These are phyloP conservation scores for Talaromyces atroroseus DNA, from an alignment of 2,329 filamentous ascomycete species.

Conservation along the genomic window DNA sequence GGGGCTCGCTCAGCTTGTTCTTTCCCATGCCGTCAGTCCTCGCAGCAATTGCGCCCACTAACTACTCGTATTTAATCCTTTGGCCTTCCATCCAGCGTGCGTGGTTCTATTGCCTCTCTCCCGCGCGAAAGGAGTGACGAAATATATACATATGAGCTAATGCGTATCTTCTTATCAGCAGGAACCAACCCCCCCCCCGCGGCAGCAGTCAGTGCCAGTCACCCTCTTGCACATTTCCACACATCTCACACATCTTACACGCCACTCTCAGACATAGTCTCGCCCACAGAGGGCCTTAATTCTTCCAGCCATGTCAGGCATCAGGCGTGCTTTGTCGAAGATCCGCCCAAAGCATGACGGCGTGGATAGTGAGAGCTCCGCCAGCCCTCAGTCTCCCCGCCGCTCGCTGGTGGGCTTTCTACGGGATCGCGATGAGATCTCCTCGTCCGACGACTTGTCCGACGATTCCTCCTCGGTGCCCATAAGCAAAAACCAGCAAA, in stretches of 20 bases:
- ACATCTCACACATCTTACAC: neutral
- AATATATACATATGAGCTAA: neutral
- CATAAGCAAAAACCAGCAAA: conserved; percentile 44
- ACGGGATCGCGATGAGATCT: conserved; percentile 36
- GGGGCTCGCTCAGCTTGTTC: too few relatives aligned
- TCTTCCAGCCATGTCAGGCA: conserved; percentile 40
- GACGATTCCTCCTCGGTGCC: conserved; percentile 29
- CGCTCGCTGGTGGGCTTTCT: conserved; percentile 38
- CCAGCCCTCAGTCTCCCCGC: conserved; percentile 22
- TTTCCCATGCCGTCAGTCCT: neutral
- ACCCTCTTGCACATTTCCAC: too few relatives aligned
- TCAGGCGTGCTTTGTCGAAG: conserved; percentile 40
- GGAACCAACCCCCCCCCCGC: too few relatives aligned
- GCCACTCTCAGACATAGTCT: neutral
- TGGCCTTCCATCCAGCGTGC: too few relatives aligned
- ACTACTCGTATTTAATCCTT: too few relatives aligned
- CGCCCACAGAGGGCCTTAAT: conserved; percentile 14
- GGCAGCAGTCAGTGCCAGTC: too few relatives aligned
- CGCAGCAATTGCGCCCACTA: neutral
- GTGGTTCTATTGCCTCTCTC: too few relatives aligned
- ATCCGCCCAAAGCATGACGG: conserved; percentile 27
- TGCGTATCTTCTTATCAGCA: neutral
- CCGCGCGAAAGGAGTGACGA: too few relatives aligned
- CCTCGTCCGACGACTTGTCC: conserved; percentile 40
- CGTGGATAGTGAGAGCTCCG: conserved; percentile 14